Evolutionary conservation across 1,139 yeast species (phyloP).

Genomic region (Scheffersomyces illinoinensis): DNA sequence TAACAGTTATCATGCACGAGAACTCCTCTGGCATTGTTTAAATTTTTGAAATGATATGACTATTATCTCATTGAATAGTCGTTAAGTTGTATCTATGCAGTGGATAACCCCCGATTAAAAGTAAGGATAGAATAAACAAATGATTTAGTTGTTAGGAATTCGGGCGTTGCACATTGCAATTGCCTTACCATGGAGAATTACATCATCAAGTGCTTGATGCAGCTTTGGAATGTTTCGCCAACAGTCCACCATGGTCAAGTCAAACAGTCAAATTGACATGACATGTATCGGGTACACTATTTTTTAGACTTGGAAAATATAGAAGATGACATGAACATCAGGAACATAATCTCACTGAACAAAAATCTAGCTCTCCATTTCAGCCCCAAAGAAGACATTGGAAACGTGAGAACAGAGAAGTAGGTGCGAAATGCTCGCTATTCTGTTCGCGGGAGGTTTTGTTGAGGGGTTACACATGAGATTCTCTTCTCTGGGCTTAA

Average conservation of each 20-base stretch:
- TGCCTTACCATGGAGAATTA: background rate
- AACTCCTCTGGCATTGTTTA: background rate
- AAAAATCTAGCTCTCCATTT: background rate
- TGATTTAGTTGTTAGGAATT: too few species aligned
- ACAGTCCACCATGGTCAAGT: background rate
- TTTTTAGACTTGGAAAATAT: background rate
- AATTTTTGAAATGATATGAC: background rate
- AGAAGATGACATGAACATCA: background rate
- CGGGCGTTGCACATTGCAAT: background rate
- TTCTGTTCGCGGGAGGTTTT: background rate
- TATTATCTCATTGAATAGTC: background rate
- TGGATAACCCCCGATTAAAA: background rate
- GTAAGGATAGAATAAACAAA: background rate
- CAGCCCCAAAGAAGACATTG: too few species aligned
- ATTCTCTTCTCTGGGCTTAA: background rate
- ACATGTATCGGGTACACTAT: background rate
- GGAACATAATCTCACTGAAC: background rate
- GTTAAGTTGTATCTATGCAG: background rate
- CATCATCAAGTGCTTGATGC: background rate
- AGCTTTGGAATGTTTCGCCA: background rate
- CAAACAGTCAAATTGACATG: background rate
- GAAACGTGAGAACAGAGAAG: too few species aligned
- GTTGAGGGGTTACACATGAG: background rate
- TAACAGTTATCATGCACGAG: background rate
- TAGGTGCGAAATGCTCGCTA: background rate